These are phyloP conservation scores for Tolypocladium tundrense DNA, from an alignment of 2,329 filamentous ascomycete genomes.

Conservation along the genomic window DNA sequence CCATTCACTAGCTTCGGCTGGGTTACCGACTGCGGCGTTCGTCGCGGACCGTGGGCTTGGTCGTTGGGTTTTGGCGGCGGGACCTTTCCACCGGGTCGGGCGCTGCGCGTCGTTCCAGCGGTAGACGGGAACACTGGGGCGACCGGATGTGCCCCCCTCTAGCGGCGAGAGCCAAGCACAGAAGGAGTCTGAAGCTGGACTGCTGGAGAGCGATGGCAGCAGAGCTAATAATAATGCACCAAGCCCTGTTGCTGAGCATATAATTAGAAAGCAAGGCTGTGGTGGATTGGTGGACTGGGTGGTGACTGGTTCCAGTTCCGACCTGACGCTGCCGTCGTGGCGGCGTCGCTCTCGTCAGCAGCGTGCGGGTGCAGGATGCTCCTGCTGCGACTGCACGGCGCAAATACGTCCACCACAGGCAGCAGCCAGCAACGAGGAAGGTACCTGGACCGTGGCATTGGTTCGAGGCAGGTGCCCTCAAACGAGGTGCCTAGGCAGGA, in stretches of 20 bases:
- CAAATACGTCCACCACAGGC: neutral
- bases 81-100: neutral
- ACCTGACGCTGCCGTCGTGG: neutral
- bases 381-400: neutral
- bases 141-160: neutral
- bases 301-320: neutral
- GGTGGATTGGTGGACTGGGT: neutral
- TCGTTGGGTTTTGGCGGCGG: neutral
- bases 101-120: no score
- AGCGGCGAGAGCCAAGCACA: neutral
- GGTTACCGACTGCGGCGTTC: conserved; percentile 3
- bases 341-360: conserved; percentile 2
- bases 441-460: neutral
- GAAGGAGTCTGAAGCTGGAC: neutral
- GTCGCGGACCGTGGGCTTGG: neutral
- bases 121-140: no score
- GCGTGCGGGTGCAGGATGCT: neutral
- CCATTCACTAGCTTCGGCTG: conserved; percentile 3
- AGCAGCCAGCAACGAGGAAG: neutral
- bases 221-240: neutral
- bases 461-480: neutral
- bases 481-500: neutral
- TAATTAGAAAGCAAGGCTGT: conserved; percentile 1
- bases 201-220: neutral
- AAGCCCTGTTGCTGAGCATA: neutral